Base-by-base conservation (phyloP, 106 monocot species). In the Amphibolis antarctica region DNA sequence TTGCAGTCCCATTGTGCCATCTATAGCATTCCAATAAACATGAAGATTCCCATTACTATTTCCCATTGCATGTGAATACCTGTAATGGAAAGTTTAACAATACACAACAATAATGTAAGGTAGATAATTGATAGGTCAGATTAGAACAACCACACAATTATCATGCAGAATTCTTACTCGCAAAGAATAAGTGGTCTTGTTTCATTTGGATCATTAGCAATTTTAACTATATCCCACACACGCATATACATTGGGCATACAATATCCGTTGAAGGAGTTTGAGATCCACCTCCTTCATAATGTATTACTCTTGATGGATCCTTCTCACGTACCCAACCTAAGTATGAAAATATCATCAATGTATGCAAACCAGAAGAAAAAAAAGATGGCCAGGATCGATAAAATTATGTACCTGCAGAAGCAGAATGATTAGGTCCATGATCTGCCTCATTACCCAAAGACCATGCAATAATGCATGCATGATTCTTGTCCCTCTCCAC, bases 181-280 rank as follows among this genome's bases (percentile, higher is more conserved):
- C 96, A 98, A 13, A 98, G 62, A 69, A 98, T 91, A 23, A 98
- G 62, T 24, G 96, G 96, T 71, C 96, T 86, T 60, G 19, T 59
- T 91, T 98, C 90, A 78, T 66, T 69, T 60, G 77, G 79, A 75
- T 98, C 90, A 47, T 66, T 62, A 51, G 96, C 90, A 63, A 98
- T 98, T 74, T 85, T 82, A 29, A 87, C 24, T 26, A 91, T 98
- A 67, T 98, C 90, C 85, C 96, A 87, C 23, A 98, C 82, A 66
- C 90, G 96, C 96, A 87, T 98, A 70, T 98, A 98, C 96, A 98
- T 98, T 27, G 96, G 96, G 59, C 96, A 98, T 69, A 98, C 66
- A 48, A 98, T 86, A 91, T 98, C 96, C 27, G 96, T 98, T 44
- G 96, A 98, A 66, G 87, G 78, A 69, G 96, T 98, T 62, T 87